Evolutionary conservation across 495 filamentous ascomycete species (phyloP).

Genomic region (Parathielavia hyrcaniae): DNA sequence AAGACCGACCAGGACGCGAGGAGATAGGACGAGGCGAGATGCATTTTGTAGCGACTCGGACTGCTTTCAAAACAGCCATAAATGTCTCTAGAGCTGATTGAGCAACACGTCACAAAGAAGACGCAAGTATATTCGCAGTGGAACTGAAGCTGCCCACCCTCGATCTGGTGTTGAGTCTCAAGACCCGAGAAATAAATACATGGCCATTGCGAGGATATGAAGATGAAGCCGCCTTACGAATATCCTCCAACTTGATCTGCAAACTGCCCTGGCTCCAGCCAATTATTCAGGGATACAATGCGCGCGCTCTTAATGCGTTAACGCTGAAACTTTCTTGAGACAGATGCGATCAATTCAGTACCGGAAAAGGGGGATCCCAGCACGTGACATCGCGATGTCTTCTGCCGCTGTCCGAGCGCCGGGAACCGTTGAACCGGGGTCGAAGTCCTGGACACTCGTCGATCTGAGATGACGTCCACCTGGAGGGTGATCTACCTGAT

Average conservation of each 20-base stretch:
- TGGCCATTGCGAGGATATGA: neutral
- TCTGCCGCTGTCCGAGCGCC: slow-evolving; percentile 8
- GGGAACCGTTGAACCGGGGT: neutral
- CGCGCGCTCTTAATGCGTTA: neutral
- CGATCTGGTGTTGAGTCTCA: neutral
- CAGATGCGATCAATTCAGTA: slow-evolving; percentile 8
- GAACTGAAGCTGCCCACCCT: neutral
- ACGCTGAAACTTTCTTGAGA: slow-evolving; percentile 21
- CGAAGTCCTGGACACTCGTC: neutral
- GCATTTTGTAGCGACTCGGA: slow-evolving; percentile 4
- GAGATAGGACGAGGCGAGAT: neutral
- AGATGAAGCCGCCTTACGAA: neutral
- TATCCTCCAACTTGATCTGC: slow-evolving; percentile 3
- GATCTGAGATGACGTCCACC: neutral
- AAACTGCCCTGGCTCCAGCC: slow-evolving; percentile 2
- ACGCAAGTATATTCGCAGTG: neutral
- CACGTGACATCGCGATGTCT: slow-evolving; percentile 13
- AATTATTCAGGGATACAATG: neutral
- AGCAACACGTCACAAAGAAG: neutral
- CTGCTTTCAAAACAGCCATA: neutral
- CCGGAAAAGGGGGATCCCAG: neutral
- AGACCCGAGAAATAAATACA: neutral
- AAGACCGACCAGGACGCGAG: slow-evolving; percentile 12
- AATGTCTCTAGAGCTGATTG: neutral
- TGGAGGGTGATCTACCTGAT: neutral